Conservation (phyloP, 2,329 filamentous ascomycete genomes). For the Atkinsonella hypoxylon region DNA sequence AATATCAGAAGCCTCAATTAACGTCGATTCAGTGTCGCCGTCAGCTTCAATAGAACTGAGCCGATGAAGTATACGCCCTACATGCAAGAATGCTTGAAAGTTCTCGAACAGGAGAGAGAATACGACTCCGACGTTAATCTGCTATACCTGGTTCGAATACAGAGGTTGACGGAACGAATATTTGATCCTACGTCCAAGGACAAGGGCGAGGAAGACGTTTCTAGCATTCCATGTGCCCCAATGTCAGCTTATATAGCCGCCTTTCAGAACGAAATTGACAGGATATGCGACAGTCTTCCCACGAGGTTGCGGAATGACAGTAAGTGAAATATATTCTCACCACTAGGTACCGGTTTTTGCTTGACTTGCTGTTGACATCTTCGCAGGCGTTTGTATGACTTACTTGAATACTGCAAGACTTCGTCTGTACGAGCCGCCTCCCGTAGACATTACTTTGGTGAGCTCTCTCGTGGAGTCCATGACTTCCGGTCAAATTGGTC, state of each 20-base stretch:
- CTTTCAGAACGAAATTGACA: slow-evolving; percentile 34
- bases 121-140: slow-evolving; percentile 34
- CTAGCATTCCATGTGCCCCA: slow-evolving; percentile 27
- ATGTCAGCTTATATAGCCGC: slow-evolving; percentile 32
- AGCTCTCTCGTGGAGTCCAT: slow-evolving; percentile 32
- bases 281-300: slow-evolving; percentile 25
- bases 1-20: background rate
- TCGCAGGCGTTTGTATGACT: slow-evolving; percentile 2
- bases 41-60: slow-evolving; percentile 32
- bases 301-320: slow-evolving; percentile 24
- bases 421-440: slow-evolving; percentile 35
- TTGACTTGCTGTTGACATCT: background rate
- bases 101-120: slow-evolving; percentile 31
- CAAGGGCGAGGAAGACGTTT: slow-evolving; percentile 20
- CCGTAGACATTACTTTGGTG: slow-evolving; percentile 28
- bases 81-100: slow-evolving; percentile 35
- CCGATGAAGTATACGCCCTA: slow-evolving; percentile 40
- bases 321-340: slow-evolving; percentile 14
- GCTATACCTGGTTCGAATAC: slow-evolving; percentile 34
- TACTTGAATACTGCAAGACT: slow-evolving; percentile 29
- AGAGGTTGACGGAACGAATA: slow-evolving; percentile 40
- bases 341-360: background rate
- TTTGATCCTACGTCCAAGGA: slow-evolving; percentile 27
- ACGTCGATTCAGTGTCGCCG: slow-evolving; percentile 21
- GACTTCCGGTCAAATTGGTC: slow-evolving; percentile 22